Conservation (phyloP, 768 basidiomycete species). For the Chiua virens region DNA sequence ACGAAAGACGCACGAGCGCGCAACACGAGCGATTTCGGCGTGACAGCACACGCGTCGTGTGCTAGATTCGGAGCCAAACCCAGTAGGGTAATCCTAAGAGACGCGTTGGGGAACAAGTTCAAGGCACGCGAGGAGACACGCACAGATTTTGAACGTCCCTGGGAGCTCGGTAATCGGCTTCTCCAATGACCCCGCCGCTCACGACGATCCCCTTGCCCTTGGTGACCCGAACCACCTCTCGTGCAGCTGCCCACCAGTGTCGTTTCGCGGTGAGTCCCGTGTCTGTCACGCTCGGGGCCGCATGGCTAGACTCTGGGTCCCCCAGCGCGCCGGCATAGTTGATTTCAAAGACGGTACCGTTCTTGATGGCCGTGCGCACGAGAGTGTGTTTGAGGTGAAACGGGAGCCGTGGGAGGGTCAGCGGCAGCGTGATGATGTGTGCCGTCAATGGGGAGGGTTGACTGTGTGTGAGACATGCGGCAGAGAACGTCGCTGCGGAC, state of each 20-base stretch:
- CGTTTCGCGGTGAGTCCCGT: constrained; percentile 58
- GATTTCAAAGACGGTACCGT: constrained; percentile 83
- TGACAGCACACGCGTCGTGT: constrained; percentile 58
- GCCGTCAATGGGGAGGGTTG: constrained; percentile 74
- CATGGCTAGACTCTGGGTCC: constrained; percentile 48
- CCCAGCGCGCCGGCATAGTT: constrained; percentile 73
- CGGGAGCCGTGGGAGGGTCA: constrained; percentile 74
- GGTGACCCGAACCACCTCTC: constrained; percentile 76
- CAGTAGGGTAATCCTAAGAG: constrained; percentile 60
- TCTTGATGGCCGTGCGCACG: constrained; percentile 75
- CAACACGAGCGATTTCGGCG: constrained; percentile 64
- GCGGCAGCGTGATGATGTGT: constrained; percentile 78
- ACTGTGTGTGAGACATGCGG: constrained; percentile 79
- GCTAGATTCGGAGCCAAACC: constrained; percentile 69
- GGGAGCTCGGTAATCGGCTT: constrained; percentile 67
- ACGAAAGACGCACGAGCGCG: constrained; percentile 63
- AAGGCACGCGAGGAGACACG: constrained; percentile 18
- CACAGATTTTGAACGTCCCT: constrained; percentile 78
- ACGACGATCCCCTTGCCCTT: constrained; percentile 77
- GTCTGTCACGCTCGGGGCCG: constrained; percentile 50
- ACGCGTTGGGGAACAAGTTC: neutral
- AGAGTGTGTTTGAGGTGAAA: constrained; percentile 84
- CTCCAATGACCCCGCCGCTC: constrained; percentile 62
- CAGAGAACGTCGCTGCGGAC: constrained; percentile 67
- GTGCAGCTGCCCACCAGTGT: constrained; percentile 82